Conservation (phyloP, 2,329 filamentous ascomycete genomes). For the Pseudogymnoascus verrucosus region DNA sequence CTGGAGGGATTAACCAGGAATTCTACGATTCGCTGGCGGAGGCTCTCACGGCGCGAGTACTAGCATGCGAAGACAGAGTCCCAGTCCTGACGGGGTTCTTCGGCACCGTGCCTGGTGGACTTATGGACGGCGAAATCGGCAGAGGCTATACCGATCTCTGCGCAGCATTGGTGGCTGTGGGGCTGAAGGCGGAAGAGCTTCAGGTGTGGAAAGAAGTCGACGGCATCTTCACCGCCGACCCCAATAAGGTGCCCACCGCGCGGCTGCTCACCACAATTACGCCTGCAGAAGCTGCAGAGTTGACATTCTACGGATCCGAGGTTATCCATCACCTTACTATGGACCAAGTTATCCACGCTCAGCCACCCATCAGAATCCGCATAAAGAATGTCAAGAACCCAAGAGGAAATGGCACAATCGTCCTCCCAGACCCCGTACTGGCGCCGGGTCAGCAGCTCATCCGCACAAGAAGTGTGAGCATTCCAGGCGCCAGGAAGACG, state of each 20-base stretch:
- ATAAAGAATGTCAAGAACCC: constrained; percentile 93
- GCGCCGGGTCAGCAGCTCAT: constrained; percentile 49
- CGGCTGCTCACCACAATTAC: constrained; percentile 81
- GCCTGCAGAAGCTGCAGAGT: constrained; percentile 86
- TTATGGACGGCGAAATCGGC: constrained; percentile 82
- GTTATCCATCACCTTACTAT: constrained; percentile 99
- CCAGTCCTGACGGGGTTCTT: constrained; percentile 91
- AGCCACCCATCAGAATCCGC: constrained; percentile 70
- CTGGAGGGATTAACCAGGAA: constrained; percentile 49
- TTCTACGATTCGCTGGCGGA: constrained; percentile 63
- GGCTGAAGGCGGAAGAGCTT: constrained; percentile 75
- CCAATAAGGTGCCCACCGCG: constrained; percentile 87
- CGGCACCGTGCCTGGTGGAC: constrained; percentile 80
- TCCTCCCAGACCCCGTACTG: constrained; percentile 63
- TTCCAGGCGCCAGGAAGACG: constrained; percentile 39
- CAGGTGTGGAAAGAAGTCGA: constrained; percentile 99
- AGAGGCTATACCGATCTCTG: constrained; percentile 96
- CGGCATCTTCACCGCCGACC: constrained; percentile 79
- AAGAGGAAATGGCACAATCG: constrained; percentile 67
- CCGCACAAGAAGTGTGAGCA: constrained; percentile 36
- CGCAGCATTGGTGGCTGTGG: constrained; percentile 84
- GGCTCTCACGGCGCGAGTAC: constrained; percentile 55
- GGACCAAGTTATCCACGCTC: constrained; percentile 87
- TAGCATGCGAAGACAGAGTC: constrained; percentile 57
- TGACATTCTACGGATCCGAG: constrained; percentile 91